A percentile compares a stretch with the other conserved stretches of the same genome.
Evolutionary conservation across 495 filamentous ascomycete species (phyloP).

Genomic region (Hypomontagnella monticulosa): DNA sequence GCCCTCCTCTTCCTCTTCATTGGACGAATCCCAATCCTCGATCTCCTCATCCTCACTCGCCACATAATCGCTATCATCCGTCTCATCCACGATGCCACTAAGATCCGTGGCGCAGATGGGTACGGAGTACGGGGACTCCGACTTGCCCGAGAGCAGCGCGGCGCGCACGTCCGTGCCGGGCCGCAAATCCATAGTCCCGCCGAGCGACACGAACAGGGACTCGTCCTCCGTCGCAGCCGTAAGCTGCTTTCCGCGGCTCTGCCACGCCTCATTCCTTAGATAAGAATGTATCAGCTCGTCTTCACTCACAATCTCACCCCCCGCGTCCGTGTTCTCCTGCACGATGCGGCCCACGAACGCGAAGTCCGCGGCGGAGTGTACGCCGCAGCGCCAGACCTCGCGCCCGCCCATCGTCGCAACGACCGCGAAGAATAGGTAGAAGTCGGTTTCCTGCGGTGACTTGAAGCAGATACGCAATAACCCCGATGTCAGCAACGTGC

Average conservation of each 20-base stretch:
- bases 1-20: conserved; percentile 5
- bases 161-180: conserved; percentile 10
- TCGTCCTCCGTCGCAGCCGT: conserved; percentile 6
- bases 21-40: conserved; percentile 16
- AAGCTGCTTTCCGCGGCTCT: neutral
- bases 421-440: conserved; percentile 28
- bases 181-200: neutral
- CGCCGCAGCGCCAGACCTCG: conserved; percentile 16
- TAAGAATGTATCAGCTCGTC: conserved; percentile 12
- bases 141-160: conserved; percentile 19
- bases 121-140: conserved; percentile 17
- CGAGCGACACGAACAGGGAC: conserved; percentile 21
- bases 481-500: conserved; percentile 11
- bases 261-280: conserved; percentile 8
- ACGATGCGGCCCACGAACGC: conserved; percentile 6
- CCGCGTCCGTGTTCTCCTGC: conserved; percentile 6
- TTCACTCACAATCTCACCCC: neutral
- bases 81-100: conserved; percentile 8
- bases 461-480: conserved; percentile 27
- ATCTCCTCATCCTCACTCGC: conserved; percentile 16
- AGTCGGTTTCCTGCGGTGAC: conserved; percentile 19
- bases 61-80: conserved; percentile 34
- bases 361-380: conserved; percentile 7
- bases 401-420: neutral
- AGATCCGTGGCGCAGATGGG: conserved; percentile 12